phyloP scores from a whole-genome alignment of 441 rosid genomes.

The Gossypium gossypioides region DNA sequence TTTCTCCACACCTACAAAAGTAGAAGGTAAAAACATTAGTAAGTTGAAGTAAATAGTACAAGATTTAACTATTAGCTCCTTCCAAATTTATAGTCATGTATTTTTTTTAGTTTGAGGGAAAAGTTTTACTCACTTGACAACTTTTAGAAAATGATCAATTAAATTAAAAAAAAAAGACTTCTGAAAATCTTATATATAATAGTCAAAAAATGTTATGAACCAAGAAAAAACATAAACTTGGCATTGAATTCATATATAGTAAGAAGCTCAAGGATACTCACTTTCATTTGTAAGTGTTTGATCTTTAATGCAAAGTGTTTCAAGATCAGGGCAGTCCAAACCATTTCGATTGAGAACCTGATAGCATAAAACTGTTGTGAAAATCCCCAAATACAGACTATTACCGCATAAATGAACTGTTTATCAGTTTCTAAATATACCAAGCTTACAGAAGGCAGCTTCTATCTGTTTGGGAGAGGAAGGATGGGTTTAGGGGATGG shows the following conservation, averaged over 20 bases:
- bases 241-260: background rate
- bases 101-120: background rate
- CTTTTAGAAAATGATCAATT: background rate
- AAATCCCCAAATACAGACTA: conserved; percentile 6
- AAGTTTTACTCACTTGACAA: background rate
- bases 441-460: background rate
- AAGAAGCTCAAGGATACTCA: conserved; percentile 27
- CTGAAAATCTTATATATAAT: background rate
- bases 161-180: background rate
- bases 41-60: conserved; percentile 1
- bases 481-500: background rate
- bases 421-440: background rate
- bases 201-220: background rate
- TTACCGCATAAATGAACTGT: background rate
- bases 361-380: conserved; percentile 22
- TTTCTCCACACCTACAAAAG: conserved; percentile 71
- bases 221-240: background rate
- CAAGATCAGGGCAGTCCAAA: conserved; percentile 74
- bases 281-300: conserved; percentile 67
- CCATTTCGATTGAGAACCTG: conserved; percentile 49
- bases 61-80: background rate
- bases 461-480: background rate
- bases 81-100: background rate
- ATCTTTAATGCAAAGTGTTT: conserved; percentile 61
- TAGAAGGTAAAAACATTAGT: conserved; percentile 3